phyloP scores from a whole-genome alignment of 495 filamentous ascomycete species.

The Gamarada debralockiae region DNA sequence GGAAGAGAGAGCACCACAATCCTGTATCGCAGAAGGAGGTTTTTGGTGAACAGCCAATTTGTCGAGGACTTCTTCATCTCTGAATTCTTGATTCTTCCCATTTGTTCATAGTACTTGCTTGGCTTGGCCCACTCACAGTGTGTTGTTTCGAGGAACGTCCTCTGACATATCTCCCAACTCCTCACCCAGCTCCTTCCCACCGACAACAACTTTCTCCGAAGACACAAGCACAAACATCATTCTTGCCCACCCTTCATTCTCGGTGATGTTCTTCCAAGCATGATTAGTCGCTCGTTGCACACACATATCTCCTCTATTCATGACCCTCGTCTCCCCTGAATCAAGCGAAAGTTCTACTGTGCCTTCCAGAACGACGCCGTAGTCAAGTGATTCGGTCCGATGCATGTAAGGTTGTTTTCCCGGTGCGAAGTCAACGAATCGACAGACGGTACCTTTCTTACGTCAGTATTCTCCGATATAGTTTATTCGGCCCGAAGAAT shows the following conservation, averaged over 20 bases:
- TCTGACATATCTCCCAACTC: not conserved
- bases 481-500: not conserved
- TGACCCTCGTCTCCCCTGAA: conserved; percentile 44
- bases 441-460: conserved; percentile 45
- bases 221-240: conserved; percentile 57
- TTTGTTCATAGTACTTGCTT: no score
- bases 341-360: conserved; percentile 62
- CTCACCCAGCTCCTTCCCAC: conserved; percentile 38
- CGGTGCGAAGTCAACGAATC: conserved; percentile 60
- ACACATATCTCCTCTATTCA: conserved; percentile 59
- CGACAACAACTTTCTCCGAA: conserved; percentile 23
- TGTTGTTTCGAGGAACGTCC: not conserved
- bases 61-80: no score
- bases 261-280: conserved; percentile 53
- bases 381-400: conserved; percentile 69
- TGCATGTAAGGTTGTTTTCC: conserved; percentile 57
- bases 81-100: no score
- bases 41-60: no score
- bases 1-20: no score
- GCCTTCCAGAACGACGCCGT: conserved; percentile 75
- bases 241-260: conserved; percentile 45
- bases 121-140: no score
- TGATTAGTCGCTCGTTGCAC: conserved; percentile 69
- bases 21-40: no score
- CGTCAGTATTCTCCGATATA: not conserved